Evolutionary conservation across 129 eudicot species (phyloP), one percentile per base, ranked within the genome.

Genomic region (Pulicaria dysenterica): DNA sequence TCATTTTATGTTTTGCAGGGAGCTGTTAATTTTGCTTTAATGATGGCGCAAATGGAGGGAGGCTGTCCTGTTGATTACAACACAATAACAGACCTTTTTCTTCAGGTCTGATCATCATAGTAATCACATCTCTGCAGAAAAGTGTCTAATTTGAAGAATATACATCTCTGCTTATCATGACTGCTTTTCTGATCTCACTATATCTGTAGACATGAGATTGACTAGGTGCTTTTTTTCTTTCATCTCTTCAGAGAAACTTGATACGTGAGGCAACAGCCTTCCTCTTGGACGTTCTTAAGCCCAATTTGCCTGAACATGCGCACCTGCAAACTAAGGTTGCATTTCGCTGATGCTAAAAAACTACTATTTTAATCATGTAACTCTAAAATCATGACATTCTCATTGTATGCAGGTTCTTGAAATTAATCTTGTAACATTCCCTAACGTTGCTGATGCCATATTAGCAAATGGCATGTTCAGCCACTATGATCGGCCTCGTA

Each of bases 391-490:
- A 40, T 69, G 6, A 36, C 8, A 0, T 41, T 47, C 39, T 53
- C 15, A 15, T 3, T 53, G 24, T 70, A 19, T 55, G 49, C 84
- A 92, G 98, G 98, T 93, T 66, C 80, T 93, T 69, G 98, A 93
- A 77, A 89, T 93, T 58, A 93, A 93, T 75, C 90, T 93, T 5
- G 96, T 89, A 55, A 93, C 98, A 50, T 93, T 93, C 56, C 98
- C 96, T 8, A 93, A 93, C 72, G 98, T 93, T 71, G 98, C 98
- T 55, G 98, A 93, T 84, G 98, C 98, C 49, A 93, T 93, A 46
- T 81, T 93, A 74, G 95, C 98, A 31, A 93, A 90, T 79, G 98
- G 98, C 11, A 93, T 93, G 96, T 93, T 93, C 61, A 85, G 86
- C 76, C 96, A 93, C 76, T 93, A 90, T 84, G 98, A 93, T 55